Conservation (phyloP, 768 basidiomycete genomes). For the Rhodotorula babjevae region DNA sequence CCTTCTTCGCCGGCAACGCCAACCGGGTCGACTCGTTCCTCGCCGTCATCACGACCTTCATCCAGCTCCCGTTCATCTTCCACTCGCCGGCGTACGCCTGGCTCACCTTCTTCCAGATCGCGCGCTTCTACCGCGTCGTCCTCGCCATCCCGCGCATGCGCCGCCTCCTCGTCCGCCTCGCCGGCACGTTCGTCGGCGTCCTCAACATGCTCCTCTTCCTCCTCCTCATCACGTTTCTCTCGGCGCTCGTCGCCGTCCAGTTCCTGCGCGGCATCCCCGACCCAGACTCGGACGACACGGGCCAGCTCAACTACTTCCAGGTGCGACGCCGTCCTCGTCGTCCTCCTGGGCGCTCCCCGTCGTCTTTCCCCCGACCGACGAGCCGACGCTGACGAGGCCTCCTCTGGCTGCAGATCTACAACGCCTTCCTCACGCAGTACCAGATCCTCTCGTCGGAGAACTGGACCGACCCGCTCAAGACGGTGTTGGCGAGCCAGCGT, state of each 20-base stretch:
- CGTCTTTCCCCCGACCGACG: no score
- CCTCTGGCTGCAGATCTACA: slow-evolving; percentile 55
- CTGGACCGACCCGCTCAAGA: slow-evolving; percentile 75
- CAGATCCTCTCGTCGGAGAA: slow-evolving; percentile 89
- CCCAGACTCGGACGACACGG: slow-evolving; percentile 45
- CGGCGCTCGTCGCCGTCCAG: slow-evolving; percentile 75
- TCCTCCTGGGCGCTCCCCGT: no score
- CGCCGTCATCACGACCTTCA: slow-evolving; percentile 67
- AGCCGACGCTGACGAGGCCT: no score
- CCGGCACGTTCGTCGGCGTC: slow-evolving; percentile 86
- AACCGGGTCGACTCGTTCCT: slow-evolving; percentile 75
- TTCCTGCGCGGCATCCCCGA: slow-evolving; percentile 68
- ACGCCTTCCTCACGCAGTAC: slow-evolving; percentile 79
- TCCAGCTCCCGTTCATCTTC: slow-evolving; percentile 76
- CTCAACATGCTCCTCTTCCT: slow-evolving; percentile 89
- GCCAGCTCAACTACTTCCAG: slow-evolving; percentile 67
- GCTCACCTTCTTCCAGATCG: slow-evolving; percentile 80
- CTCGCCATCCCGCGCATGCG: slow-evolving; percentile 84
- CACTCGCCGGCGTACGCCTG: slow-evolving; percentile 67
- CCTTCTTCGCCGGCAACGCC: slow-evolving; percentile 57
- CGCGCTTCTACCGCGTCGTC: slow-evolving; percentile 78
- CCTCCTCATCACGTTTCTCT: slow-evolving; percentile 76
- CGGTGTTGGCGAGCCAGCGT: slow-evolving; percentile 59
- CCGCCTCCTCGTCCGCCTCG: slow-evolving; percentile 60
- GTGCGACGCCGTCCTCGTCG: no score